Base-by-base conservation (phyloP, 2,329 filamentous ascomycete species). In the Claviceps lovelessii region DNA sequence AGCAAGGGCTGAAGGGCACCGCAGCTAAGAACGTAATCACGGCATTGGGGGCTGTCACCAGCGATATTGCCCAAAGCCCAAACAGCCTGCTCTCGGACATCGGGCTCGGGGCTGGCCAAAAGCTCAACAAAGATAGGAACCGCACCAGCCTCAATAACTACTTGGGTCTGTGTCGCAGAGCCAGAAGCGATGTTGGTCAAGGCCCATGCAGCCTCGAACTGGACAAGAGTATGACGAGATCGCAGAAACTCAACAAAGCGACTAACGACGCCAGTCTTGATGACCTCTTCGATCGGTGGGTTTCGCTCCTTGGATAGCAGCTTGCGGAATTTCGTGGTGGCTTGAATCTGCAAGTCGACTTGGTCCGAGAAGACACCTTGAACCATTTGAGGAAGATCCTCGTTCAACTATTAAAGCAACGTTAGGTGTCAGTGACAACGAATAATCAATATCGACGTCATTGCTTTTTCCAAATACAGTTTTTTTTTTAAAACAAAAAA, bases 61-160 rank as follows among this genome's bases (percentile, higher is more conserved):
- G 93, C 93, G 74, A 98, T 98, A 75, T 98, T 98, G 67, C 93
- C 93, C 54, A 98, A 78, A 48, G 93, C 93, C 93, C 93, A 98
- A 54, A 98, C 93, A 56, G 93, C 93, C 73, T 98, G 93, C 74
- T 98, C 93, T 62, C 93, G 82, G 48, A 98, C 93, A 78, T 98
- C 93, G 54, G 93, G 91, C 75, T 98, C 93, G 58, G 89, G 93
- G 77, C 91, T 97, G 68, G 79, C 88, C 61, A 98, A 79, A 58
- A 98, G 81, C 76, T 98, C 91, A 61, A 97, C 91, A 65, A 98
- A 98, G 70, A 98, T 98, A 55, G 93, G 93, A 46, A 98, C 93
- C 60, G 93, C 93, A 63, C 93, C 93, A 59, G 93, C 91, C 74
- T 97, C 91, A 65, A 98, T 98, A 62, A 98, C 93, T 53, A 97